Base-by-base conservation (phyloP, 1,284 basidiomycete genomes). In the Puccinia horiana region DNA sequence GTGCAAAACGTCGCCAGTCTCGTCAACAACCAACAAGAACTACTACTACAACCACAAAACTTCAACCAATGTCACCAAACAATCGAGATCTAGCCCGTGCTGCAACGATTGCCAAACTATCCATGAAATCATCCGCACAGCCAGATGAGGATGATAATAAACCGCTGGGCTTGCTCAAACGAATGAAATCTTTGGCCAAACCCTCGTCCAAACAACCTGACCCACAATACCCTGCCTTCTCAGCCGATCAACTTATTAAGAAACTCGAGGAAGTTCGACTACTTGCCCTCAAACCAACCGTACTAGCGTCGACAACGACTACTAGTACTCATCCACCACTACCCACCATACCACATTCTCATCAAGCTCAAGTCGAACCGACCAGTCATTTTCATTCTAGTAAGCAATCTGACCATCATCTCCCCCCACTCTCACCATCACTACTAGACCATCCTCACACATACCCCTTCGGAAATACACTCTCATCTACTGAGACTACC, bases 91-190 rank as follows among this genome's bases (percentile, higher is more conserved):
- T 47, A 2, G 40, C 69, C 11, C 9, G 69, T 6, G 37, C 69
- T 4, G 44, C 37, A 29, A 74, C 47, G 40, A 74, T 76, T 14
- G 42, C 35, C 8, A 76, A 76, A 18, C 52, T 58, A 23, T 35
- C 32, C 4, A 73, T 52, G 49, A 73, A 37, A 8, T 8, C 23
- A 52, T 37, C 47, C 12, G 44, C 26, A 26, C 18, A 9, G 29
- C 44, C 47, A 16, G 77, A 79, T 49, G 72, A 74, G 29, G 79
- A 81, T 35, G 79, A 81, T 42, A 75, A 81, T 29, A 56, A 81
- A 67, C 79, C 79, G 6, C 40, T 81, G 44, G 61, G 37, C 26
- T 6, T 74, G 26, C n/a, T 81, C n/a, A 74, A 81, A 65, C 70
- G 79, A 20, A 42, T 74, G 40, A 81, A 81, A 75, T 75, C 79